Conservation (phyloP, 805 yeast species). For the Candida vaughaniae region DNA sequence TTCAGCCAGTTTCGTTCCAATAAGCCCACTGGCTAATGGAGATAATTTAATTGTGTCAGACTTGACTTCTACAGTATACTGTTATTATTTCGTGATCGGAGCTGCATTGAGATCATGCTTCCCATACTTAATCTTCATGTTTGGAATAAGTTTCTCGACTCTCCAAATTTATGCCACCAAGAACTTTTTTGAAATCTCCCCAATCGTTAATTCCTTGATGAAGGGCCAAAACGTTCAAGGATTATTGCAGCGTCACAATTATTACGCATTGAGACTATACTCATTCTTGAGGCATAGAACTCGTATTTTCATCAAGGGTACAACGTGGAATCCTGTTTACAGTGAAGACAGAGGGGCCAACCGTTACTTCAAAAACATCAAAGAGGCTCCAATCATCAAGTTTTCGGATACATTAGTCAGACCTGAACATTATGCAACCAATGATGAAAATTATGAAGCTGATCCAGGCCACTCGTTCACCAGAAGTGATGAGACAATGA, state of each 20-base stretch:
- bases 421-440: constrained; percentile 25
- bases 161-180: constrained; percentile 6
- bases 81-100: constrained; percentile 22
- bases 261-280: constrained; percentile 22
- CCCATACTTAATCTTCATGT: constrained; percentile 22
- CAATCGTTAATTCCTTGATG: constrained; percentile 9
- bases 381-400: constrained; percentile 24
- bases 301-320: constrained; percentile 17
- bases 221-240: constrained; percentile 12
- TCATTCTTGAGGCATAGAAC: constrained; percentile 22
- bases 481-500: constrained; percentile 22
- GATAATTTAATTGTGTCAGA: constrained; percentile 14
- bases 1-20: constrained; percentile 10
- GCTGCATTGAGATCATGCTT: constrained; percentile 22
- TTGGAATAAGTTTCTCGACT: constrained; percentile 20
- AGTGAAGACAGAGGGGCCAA: constrained; percentile 14
- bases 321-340: constrained; percentile 18
- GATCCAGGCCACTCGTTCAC: constrained; percentile 15
- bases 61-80: constrained; percentile 19
- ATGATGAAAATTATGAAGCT: constrained; percentile 3
- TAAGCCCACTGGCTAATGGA: constrained; percentile 1
- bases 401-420: constrained; percentile 22
- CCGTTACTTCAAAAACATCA: constrained; percentile 15
- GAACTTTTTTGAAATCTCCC: constrained; percentile 10
- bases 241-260: constrained; percentile 23